Conservation (phyloP, 371 early-diverging fungal genomes). For the Mucor saturninus region DNA sequence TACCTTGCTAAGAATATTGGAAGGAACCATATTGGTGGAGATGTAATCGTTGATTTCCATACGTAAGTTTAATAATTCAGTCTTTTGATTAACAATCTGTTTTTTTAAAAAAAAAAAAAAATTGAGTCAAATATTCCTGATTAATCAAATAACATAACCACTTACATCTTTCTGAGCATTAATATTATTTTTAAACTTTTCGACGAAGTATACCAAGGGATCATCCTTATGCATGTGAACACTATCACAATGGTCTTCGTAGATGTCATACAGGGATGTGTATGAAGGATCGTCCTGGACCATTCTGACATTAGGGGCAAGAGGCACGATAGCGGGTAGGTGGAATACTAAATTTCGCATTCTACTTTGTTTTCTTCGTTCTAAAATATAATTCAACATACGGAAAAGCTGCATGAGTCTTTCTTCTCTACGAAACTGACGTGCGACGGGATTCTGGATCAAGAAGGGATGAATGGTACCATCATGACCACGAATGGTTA, state of each 20-base stretch:
- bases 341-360: constrained; percentile 88
- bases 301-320: constrained; percentile 93
- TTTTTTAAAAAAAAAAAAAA: neutral
- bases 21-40: constrained; percentile 77
- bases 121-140: neutral
- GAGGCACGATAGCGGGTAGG: constrained; percentile 87
- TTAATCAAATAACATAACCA: neutral
- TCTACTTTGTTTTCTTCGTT: constrained; percentile 77
- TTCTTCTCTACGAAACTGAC: constrained; percentile 92
- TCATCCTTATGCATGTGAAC: constrained; percentile 80
- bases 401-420: constrained; percentile 91
- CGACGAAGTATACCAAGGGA: constrained; percentile 75
- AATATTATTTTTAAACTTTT: constrained; percentile 60
- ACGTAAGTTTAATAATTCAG: constrained; percentile 74
- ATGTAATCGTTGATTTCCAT: constrained; percentile 86
- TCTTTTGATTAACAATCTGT: constrained; percentile 52
- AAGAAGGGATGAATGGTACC: constrained; percentile 89
- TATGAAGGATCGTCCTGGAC: constrained; percentile 92
- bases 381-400: constrained; percentile 85
- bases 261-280: constrained; percentile 84
- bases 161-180: constrained; percentile 47
- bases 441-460: constrained; percentile 89
- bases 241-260: constrained; percentile 79
- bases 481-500: constrained; percentile 92
- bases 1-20: constrained; percentile 78